A percentile compares a stretch with the other conserved stretches of the same genome.
phyloP scores from a whole-genome alignment of 768 basidiomycete species.

The Trametes elegans region DNA sequence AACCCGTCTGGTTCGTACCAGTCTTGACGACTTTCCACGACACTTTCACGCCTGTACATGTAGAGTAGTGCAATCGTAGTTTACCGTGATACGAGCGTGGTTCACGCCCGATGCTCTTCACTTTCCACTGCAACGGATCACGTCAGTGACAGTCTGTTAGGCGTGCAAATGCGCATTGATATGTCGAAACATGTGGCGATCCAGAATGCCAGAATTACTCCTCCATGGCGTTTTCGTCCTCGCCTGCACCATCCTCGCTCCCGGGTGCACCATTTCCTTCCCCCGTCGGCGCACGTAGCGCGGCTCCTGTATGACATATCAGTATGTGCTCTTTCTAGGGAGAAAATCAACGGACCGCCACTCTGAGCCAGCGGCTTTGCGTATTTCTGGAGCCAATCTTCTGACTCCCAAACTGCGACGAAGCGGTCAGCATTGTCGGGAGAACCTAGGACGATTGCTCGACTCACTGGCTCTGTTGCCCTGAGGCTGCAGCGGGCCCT shows the following conservation, averaged over 20 bases:
- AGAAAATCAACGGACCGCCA: constrained; percentile 51
- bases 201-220: constrained; percentile 39
- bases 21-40: background rate
- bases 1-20: constrained; percentile 46
- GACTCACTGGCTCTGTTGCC: constrained; percentile 77
- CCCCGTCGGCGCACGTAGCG: constrained; percentile 22
- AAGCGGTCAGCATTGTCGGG: constrained; percentile 4
- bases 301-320: constrained; percentile 29
- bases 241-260: constrained; percentile 29
- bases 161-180: background rate
- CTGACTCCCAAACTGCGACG: constrained; percentile 86
- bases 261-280: constrained; percentile 17
- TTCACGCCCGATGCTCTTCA: background rate
- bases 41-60: background rate
- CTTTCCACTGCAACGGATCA: no score
- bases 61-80: constrained; percentile 7
- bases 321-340: constrained; percentile 5
- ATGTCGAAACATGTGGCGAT: no score
- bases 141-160: no score
- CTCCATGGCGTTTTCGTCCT: constrained; percentile 60
- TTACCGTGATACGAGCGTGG: background rate
- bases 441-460: constrained; percentile 17
- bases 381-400: constrained; percentile 87
- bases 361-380: constrained; percentile 75
- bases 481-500: constrained; percentile 55